phyloP scores from a whole-genome alignment of 2,329 filamentous ascomycete species.

The Paramyrothecium roridum region DNA sequence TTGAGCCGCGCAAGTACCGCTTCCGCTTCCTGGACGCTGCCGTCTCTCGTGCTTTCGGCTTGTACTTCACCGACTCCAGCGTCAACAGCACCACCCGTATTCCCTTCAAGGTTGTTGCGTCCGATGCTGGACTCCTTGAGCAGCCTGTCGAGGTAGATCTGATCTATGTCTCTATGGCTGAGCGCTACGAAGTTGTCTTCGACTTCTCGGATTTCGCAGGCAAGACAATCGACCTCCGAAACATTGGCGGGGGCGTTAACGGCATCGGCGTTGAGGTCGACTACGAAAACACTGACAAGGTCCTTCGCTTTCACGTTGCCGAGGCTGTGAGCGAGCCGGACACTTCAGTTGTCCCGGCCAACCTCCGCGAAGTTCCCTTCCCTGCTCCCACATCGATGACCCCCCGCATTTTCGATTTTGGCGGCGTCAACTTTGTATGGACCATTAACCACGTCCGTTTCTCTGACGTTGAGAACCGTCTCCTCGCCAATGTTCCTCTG shows the following conservation, averaged over 20 bases:
- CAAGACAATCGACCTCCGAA: constrained; percentile 41
- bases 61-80: constrained; percentile 38
- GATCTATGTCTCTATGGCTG: constrained; percentile 46
- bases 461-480: constrained; percentile 42
- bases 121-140: constrained; percentile 49
- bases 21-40: constrained; percentile 51
- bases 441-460: constrained; percentile 44
- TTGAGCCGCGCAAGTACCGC: constrained; percentile 59
- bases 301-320: constrained; percentile 50
- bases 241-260: constrained; percentile 12
- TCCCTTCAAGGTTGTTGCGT: constrained; percentile 50
- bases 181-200: constrained; percentile 57
- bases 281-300: constrained; percentile 47
- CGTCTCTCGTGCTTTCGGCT: constrained; percentile 42
- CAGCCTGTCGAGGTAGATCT: constrained; percentile 30
- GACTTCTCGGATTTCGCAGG: constrained; percentile 49
- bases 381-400: constrained; percentile 29
- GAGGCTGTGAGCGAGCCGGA: constrained; percentile 21
- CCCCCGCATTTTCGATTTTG: constrained; percentile 43
- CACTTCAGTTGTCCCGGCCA: constrained; percentile 26
- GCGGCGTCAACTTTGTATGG: constrained; percentile 40
- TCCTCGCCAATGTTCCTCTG: constrained; percentile 43
- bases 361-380: constrained; percentile 33
- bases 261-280: constrained; percentile 41
- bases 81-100: constrained; percentile 23